Base-by-base conservation (phyloP, 2,329 filamentous ascomycete genomes). In the Hypomyces rosellus region DNA sequence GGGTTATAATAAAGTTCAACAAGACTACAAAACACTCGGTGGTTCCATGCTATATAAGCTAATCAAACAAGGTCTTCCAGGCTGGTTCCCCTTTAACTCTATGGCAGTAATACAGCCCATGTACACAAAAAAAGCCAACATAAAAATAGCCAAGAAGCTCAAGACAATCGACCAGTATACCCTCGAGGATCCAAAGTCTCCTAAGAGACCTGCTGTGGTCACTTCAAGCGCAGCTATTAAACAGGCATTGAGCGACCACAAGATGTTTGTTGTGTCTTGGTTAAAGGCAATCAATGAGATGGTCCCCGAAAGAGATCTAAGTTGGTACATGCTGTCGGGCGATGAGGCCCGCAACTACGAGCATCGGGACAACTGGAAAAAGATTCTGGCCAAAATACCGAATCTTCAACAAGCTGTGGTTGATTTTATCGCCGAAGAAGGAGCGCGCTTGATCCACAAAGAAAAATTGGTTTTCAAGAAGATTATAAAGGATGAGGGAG, bases 291-390 rank as follows among this genome's bases (percentile, higher is more conserved):
- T 70, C 16, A 61, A 65, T 38, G 45, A 45, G 12, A 11, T 71
- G 25, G 69, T 69, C 58, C 61, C 63, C 0, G 63, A 69, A 57
- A 59, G 16, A 54, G 51, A 5, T 52, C 42, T 34, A 58, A 63
- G 47, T 54, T 66, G 42, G 64, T 57, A 7, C 45, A 58, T 60
- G 56, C 56, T 62, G 36, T 49, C 46, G 7, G 55, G 54, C 7
- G 55, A 62, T 42, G 48, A 41, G 15, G 47, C 51, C 12, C 39
- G 50, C n/a, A 54, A 57, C 33, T 49, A 48, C 42, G 50, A 37
- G 46, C 33, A 37, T 42, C 64, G 14, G 54, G 55, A 47, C 34
- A 49, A n/a, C 60, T 61, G 6, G 25, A 50, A 18, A 40, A 53
- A 13, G 53, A 44, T 11, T 46, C 56, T 6, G 30, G 41, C 7